Evolutionary conservation across 768 basidiomycete genomes (phyloP).

Genomic region (Neoboletus magnificus): DNA sequence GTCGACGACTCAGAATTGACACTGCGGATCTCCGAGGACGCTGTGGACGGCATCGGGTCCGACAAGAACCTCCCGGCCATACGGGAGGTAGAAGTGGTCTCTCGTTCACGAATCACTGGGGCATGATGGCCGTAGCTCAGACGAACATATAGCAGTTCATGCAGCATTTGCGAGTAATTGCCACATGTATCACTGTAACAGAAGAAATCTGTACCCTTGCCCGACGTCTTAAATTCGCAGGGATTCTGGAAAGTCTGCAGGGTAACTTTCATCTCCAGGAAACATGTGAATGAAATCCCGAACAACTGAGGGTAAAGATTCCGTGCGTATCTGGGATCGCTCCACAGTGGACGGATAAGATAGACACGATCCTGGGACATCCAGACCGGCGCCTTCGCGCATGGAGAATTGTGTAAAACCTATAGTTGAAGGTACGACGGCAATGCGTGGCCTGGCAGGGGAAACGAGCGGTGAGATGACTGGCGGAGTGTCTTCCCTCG

Average conservation of each 20-base stretch:
- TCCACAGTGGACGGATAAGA: background rate
- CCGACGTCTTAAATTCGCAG: conserved; percentile 14
- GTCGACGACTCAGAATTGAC: conserved; percentile 27
- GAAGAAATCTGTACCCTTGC: background rate
- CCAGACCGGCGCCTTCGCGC: conserved; percentile 9
- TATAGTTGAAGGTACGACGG: background rate
- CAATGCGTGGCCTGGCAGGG: conserved; percentile 20
- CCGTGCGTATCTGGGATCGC: background rate
- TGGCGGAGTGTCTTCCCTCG: conserved; percentile 3
- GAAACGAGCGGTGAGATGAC: conserved; percentile 29
- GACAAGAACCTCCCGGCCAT: conserved; percentile 20
- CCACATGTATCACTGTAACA: background rate
- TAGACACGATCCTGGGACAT: background rate
- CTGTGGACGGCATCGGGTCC: conserved; percentile 1
- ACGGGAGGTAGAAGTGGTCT: conserved; percentile 15
- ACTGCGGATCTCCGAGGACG: conserved; percentile 19
- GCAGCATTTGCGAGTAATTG: background rate
- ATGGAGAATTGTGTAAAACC: conserved; percentile 1
- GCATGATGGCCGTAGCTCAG: conserved; percentile 1
- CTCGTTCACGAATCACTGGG: conserved; percentile 2
- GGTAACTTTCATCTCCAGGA: conserved; percentile 33
- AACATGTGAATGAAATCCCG: conserved; percentile 34
- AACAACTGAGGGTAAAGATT: conserved; percentile 28
- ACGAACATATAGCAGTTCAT: background rate
- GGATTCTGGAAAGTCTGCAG: conserved; percentile 33